These are phyloP conservation scores for Pythium oligandrum DNA, from an alignment of 352 stramenopile species.

Conservation along the genomic window DNA sequence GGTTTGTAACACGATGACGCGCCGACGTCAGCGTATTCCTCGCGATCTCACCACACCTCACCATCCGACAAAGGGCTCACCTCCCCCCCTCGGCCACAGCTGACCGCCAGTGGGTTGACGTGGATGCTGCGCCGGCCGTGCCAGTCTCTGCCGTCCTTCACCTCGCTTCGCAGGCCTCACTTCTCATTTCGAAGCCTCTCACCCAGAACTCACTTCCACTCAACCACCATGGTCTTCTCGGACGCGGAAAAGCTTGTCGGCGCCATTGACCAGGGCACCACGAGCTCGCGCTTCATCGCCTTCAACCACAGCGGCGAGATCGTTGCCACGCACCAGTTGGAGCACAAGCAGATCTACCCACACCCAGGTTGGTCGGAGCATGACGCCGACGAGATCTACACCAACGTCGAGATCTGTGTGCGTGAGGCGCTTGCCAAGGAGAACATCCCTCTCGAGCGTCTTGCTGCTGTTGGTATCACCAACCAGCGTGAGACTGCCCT, in stretches of 20 bases:
- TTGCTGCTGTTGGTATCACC: constrained; percentile 96
- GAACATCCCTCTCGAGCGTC: constrained; percentile 56
- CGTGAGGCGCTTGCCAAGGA: constrained; percentile 63
- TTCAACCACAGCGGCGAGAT: constrained; percentile 90
- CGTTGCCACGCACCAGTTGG: constrained; percentile 90
- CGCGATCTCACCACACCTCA: too few species aligned
- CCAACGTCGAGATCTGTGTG: constrained; percentile 78
- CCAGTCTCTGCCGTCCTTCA: constrained; percentile 1
- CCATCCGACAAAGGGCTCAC: neutral
- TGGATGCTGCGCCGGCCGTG: neutral
- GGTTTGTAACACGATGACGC: too few species aligned
- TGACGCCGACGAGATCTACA: constrained; percentile 95
- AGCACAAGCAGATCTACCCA: constrained; percentile 96
- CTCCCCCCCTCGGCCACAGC: neutral
- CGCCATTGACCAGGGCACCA: constrained; percentile 97
- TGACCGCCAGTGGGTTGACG: neutral
- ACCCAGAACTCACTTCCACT: constrained; percentile 13
- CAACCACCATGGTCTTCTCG: constrained; percentile 25
- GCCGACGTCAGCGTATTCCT: too few species aligned
- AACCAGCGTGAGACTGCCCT: constrained; percentile 99
- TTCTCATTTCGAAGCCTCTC: neutral
- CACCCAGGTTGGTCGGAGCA: constrained; percentile 97
- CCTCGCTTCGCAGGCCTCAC: neutral
- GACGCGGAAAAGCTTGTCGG: constrained; percentile 53
- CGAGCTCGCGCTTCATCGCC: constrained; percentile 94